Evolutionary conservation across 331 rosid genomes (phyloP).

Genomic region (Pyracantha coccinea): DNA sequence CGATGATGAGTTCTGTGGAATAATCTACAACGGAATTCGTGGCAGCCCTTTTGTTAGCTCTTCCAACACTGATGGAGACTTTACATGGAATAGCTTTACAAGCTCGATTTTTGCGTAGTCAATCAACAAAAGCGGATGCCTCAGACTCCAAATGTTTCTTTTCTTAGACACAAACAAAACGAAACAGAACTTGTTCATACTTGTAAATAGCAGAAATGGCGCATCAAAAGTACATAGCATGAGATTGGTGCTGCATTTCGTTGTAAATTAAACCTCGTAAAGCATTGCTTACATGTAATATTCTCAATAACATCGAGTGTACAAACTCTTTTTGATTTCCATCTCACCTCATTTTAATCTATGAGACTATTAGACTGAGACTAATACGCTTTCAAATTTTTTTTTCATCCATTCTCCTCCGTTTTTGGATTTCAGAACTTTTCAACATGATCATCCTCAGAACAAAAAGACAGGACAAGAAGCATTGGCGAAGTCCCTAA

Average conservation of each 20-base stretch:
- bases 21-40: slow-evolving; percentile 32
- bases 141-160: not conserved
- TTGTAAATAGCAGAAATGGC: slow-evolving; percentile 4
- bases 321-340: not conserved
- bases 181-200: not conserved
- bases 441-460: not conserved
- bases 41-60: slow-evolving; percentile 40
- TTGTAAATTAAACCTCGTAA: not conserved
- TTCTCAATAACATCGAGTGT: not conserved
- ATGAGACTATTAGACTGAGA: not conserved
- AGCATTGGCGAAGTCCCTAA: not conserved
- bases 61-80: slow-evolving; percentile 8
- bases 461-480: not conserved
- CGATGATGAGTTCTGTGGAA: slow-evolving; percentile 38
- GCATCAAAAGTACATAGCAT: not conserved
- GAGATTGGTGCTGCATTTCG: not conserved
- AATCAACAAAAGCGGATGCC: not conserved
- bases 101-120: not conserved
- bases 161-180: not conserved
- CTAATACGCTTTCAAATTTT: too few species aligned
- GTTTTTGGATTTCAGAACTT: not conserved
- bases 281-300: not conserved
- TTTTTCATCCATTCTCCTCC: not conserved
- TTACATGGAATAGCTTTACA: not conserved
- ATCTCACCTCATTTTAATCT: not conserved